A percentile compares a stretch with the other conserved stretches of the same genome.
Conservation (phyloP, 768 basidiomycete genomes). For the Pisolithus tinctorius region DNA sequence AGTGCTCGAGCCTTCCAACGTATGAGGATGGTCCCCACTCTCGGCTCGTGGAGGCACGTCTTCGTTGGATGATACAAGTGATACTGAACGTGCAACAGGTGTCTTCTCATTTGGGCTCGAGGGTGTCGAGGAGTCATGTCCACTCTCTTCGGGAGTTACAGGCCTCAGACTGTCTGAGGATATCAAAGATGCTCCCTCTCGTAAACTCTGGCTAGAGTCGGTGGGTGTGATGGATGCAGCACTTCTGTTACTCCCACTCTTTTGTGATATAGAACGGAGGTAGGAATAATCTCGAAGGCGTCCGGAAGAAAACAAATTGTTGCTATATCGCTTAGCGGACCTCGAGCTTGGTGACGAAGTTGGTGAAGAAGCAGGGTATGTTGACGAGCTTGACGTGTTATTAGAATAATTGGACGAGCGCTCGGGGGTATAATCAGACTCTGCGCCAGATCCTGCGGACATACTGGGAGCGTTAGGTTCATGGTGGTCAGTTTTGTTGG, state of each 20-base stretch:
- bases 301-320: constrained; percentile 82
- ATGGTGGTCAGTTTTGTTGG: constrained; percentile 12
- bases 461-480: constrained; percentile 12
- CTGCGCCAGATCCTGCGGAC: constrained; percentile 13
- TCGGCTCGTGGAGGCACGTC: constrained; percentile 16
- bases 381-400: constrained; percentile 27
- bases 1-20: constrained; percentile 44
- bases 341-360: constrained; percentile 35
- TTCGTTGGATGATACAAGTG: constrained; percentile 32
- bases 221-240: constrained; percentile 41
- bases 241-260: constrained; percentile 34
- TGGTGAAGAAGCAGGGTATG: constrained; percentile 33
- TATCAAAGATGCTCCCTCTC: constrained; percentile 37
- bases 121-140: constrained; percentile 31
- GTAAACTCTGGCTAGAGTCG: constrained; percentile 36
- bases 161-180: constrained; percentile 45
- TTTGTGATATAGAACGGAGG: constrained; percentile 48
- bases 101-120: constrained; percentile 39
- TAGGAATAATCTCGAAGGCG: constrained; percentile 70
- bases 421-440: constrained; percentile 27
- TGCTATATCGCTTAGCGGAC: constrained; percentile 70
- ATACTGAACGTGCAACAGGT: constrained; percentile 36
- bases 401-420: constrained; percentile 31
- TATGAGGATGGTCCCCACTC: constrained; percentile 8
- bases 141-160: constrained; percentile 48